Conservation (phyloP, 1,139 yeast species). For the Debaryomyces udenii region DNA sequence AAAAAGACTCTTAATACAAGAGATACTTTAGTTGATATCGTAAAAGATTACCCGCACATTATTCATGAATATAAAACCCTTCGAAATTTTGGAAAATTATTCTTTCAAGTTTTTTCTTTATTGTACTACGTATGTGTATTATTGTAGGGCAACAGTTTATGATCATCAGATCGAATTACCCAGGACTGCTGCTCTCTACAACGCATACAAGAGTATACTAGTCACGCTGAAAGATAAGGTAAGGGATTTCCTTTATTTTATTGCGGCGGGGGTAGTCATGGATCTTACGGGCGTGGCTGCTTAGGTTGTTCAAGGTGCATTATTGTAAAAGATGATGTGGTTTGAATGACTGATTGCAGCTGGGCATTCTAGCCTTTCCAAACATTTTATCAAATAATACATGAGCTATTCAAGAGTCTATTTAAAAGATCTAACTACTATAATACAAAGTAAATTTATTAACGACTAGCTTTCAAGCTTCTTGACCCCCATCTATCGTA, state of each 20-base stretch:
- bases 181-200: constrained; percentile 56
- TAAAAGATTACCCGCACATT: constrained; percentile 16
- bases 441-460: neutral
- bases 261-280: constrained; percentile 40
- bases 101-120: constrained; percentile 36
- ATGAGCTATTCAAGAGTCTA: neutral
- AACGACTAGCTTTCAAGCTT: constrained; percentile 30
- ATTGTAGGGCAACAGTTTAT: constrained; percentile 53
- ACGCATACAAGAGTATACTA: constrained; percentile 54
- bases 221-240: constrained; percentile 18
- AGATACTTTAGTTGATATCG: too few relatives aligned
- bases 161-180: constrained; percentile 22
- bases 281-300: constrained; percentile 45
- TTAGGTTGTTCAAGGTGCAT: constrained; percentile 2
- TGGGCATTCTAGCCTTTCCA: constrained; percentile 53
- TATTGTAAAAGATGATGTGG: constrained; percentile 8
- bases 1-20: too few relatives aligned
- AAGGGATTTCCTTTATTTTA: constrained; percentile 3
- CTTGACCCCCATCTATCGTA: constrained; percentile 48
- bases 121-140: constrained; percentile 57
- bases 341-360: constrained; percentile 25
- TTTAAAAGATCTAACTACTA: neutral
- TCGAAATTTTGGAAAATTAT: too few relatives aligned
- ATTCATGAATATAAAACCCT: constrained; percentile 10
- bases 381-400: constrained; percentile 25